Percentiles rank a stretch among this genome's conserved stretches.
These are phyloP conservation scores for Peronospora tabacina DNA, from an alignment of 352 stramenopile species.

Conservation along the genomic window DNA sequence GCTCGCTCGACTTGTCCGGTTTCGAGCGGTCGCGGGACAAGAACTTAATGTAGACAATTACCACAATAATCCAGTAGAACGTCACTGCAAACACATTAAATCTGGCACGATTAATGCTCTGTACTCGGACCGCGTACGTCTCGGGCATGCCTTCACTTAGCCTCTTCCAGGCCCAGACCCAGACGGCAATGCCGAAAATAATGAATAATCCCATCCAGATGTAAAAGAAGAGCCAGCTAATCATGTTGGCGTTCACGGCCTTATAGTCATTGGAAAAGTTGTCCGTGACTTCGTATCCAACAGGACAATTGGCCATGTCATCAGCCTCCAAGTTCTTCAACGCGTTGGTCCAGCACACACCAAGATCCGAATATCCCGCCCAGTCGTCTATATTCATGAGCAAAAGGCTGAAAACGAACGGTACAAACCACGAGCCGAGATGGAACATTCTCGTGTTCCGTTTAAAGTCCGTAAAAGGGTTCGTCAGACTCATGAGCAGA, in stretches of 20 bases:
- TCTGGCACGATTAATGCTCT: constrained; percentile 82
- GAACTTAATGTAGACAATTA: constrained; percentile 74
- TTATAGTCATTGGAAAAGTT: constrained; percentile 65
- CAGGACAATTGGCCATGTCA: constrained; percentile 23
- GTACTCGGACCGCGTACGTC: constrained; percentile 76
- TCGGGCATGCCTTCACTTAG: constrained; percentile 83
- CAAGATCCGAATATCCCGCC: constrained; percentile 79
- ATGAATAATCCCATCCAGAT: constrained; percentile 83
- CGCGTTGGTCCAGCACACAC: constrained; percentile 83
- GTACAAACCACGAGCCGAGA: constrained; percentile 72
- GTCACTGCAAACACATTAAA: constrained; percentile 86
- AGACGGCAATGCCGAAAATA: constrained; percentile 70
- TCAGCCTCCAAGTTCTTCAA: constrained; percentile 50
- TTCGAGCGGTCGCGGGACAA: constrained; percentile 50
- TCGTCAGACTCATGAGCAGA: constrained; percentile 80
- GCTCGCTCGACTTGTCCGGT: constrained; percentile 51
- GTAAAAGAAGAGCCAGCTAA: constrained; percentile 85
- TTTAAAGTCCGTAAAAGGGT: constrained; percentile 88
- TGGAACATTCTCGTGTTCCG: constrained; percentile 79
- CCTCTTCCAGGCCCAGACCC: constrained; percentile 82
- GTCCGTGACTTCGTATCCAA: constrained; percentile 39
- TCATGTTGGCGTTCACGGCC: constrained; percentile 79
- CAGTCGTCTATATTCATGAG: constrained; percentile 70
- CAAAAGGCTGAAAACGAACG: constrained; percentile 50
- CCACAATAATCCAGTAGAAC: constrained; percentile 82